Evolutionary conservation across 2,329 filamentous ascomycete species (phyloP).

Genomic region (Colletotrichum noveboracense): DNA sequence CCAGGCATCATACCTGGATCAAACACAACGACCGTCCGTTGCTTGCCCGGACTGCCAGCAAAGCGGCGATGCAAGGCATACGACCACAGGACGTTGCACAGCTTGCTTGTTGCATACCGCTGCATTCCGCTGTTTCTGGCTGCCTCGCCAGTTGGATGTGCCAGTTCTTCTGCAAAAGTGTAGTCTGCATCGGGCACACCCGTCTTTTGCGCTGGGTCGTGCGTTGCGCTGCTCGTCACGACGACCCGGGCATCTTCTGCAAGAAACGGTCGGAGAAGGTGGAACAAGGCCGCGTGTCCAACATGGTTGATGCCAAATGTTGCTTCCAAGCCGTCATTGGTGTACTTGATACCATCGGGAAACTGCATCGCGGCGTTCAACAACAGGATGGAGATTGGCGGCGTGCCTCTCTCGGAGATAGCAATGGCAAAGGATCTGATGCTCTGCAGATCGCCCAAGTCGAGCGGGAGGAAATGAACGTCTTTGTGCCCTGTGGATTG

Average conservation of each 20-base stretch:
- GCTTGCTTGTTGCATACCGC: constrained; percentile 50
- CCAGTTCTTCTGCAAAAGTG: constrained; percentile 47
- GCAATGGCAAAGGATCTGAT: constrained; percentile 45
- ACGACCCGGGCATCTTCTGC: constrained; percentile 46
- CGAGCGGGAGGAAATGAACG: constrained; percentile 44
- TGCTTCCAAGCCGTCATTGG: constrained; percentile 47
- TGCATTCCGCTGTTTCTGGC: constrained; percentile 37
- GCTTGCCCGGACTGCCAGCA: constrained; percentile 18
- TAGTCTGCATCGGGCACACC: constrained; percentile 48
- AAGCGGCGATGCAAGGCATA: constrained; percentile 48
- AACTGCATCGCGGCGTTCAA: constrained; percentile 33
- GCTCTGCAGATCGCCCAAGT: constrained; percentile 43
- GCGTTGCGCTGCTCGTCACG: constrained; percentile 48
- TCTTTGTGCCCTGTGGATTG: constrained; percentile 42
- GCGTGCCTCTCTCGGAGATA: constrained; percentile 35
- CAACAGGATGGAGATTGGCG: constrained; percentile 42
- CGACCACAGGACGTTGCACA: constrained; percentile 52
- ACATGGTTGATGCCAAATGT: constrained; percentile 56
- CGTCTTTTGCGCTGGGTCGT: constrained; percentile 46
- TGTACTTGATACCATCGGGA: constrained; percentile 35
- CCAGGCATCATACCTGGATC: constrained; percentile 56
- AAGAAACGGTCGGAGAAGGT: constrained; percentile 46
- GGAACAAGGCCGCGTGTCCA: constrained; percentile 55
- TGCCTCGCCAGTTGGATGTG: constrained; percentile 37
- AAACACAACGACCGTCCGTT: constrained; percentile 45